These are phyloP conservation scores for Phialemoniopsis sp. DNA, from an alignment of 2,329 filamentous ascomycete genomes.

Conservation along the genomic window DNA sequence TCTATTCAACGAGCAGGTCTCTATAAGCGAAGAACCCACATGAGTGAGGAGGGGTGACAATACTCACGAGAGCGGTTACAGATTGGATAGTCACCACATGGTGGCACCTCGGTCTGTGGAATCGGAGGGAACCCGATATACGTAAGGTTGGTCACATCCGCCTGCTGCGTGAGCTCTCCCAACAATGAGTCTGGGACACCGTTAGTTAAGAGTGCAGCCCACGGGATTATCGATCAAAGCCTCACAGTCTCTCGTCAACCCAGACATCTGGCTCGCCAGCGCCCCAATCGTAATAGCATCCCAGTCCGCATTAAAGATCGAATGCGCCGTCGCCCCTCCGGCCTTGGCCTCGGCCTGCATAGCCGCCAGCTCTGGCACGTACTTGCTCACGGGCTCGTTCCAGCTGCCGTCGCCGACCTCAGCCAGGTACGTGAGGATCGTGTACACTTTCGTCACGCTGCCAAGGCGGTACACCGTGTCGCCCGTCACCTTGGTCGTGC, in stretches of 20 bases:
- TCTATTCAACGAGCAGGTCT: conserved; percentile 10
- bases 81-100: conserved; percentile 5
- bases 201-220: neutral
- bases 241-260: conserved; percentile 9
- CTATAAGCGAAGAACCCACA: too few relatives aligned
- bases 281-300: conserved; percentile 13
- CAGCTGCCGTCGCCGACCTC: conserved; percentile 25
- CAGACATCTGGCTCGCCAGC: conserved; percentile 14
- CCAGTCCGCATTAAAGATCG: conserved; percentile 5
- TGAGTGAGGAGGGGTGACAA: too few relatives aligned
- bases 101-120: conserved; percentile 4
- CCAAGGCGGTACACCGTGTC: conserved; percentile 32
- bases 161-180: conserved; percentile 7
- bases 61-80: conserved; percentile 9
- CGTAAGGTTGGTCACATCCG: neutral
- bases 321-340: neutral
- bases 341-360: conserved; percentile 12
- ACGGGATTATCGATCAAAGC: neutral
- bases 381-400: conserved; percentile 32
- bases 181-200: conserved; percentile 3
- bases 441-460: conserved; percentile 31
- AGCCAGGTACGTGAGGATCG: conserved; percentile 26
- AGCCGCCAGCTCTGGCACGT: conserved; percentile 26
- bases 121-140: conserved; percentile 8
- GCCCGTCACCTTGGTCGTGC: conserved; percentile 24